Evolutionary conservation across 768 basidiomycete species (phyloP), one percentile per base, ranked within the genome.

Genomic region (Russula virescens): DNA sequence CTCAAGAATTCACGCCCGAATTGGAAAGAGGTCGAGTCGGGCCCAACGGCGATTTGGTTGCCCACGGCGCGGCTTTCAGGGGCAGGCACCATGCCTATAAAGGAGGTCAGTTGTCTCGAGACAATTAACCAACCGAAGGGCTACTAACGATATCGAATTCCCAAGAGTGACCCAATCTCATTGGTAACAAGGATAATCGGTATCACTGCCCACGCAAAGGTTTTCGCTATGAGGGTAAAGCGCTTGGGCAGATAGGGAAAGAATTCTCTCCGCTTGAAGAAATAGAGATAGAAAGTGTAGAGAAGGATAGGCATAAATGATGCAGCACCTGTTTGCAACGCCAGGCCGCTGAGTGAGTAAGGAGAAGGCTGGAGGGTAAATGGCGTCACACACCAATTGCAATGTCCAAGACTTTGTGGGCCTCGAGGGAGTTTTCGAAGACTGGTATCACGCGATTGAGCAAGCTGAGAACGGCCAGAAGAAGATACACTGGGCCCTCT

Each of bases 281-380:
- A 73, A 73, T 80, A 85, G 55, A 90, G 76, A 73, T 84, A 88
- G 58, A 80, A 58, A 21, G 77, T 82, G 74, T 86, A 89, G 49
- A 83, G 74, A 45, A 89, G 74, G 50, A 91, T 74, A 13, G 89
- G 87, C 25, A 86, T 69, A 68, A 83, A 86, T 3, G 90, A 89
- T 47, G 79, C 70, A 47, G 79, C 77, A 76, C 88, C 74, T 71
- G 31, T 38, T 56, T 14, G 23, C 25, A 25, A 35, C 9, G 25
- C 13, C 11, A 42, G 55, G 18, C 45, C 49, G 38, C 1, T 43
- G 42, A 34, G 34, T 45, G 28, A 51, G 50, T n/a, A n/a, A n/a
- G 42, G 11, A 5, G 34, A 38, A 21, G 34, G 16, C 14, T 19
- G 19, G 14, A 26, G 34, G 48, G 52, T 35, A 18, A 16, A 9